Evolutionary conservation across 2,329 filamentous ascomycete species (phyloP), one percentile per base, ranked within the genome.

Genomic region (Aspergillus fumigatus): DNA sequence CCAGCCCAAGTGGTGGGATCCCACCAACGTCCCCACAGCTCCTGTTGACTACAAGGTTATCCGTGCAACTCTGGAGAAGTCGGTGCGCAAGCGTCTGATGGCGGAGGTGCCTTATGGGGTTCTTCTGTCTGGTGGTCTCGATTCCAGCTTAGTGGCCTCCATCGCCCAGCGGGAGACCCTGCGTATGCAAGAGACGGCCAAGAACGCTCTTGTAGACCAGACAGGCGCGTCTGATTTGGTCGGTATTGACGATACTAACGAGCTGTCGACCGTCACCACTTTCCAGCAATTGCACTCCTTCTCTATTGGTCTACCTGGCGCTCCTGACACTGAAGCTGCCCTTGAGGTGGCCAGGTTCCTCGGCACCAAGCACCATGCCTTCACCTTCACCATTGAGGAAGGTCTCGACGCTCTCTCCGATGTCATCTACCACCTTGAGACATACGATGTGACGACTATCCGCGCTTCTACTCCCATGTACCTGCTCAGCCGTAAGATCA

Each of bases 401-500:
- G 94, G 94, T 58, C 88, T 99, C 71, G 93, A 99, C 77, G 93
- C 94, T 19, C 85, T 99, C 7, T 95, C 90, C 38, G 94, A 99
- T 75, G 94, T 99, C 72, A 97, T 99, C 73, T 97, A 89, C 80
- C 94, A 99, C 78, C 86, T 99, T 59, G 94, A 99, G 81, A 91
- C 91, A 14, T 99, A 94, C 79, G 94, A 99, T 74, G 94, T 99
- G 26, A 99, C 94, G 53, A 99, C 94, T 3, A 97, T 99, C 73
- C 92, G 94, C 72, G 94, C 94, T 54, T 97, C 93, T 10, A 99
- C 94, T 10, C 94, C 94, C 64, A 99, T 99, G 94, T 99, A 97
- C 80, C 81, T 99, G 62, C 84, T 99, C 50, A 94, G 91, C 60
- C 88, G 95, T 74, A 99, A 99, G 83, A 99, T 99, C 82, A 99